Conservation (phyloP, 1,284 basidiomycete genomes). For the Trichosporon sp. region DNA sequence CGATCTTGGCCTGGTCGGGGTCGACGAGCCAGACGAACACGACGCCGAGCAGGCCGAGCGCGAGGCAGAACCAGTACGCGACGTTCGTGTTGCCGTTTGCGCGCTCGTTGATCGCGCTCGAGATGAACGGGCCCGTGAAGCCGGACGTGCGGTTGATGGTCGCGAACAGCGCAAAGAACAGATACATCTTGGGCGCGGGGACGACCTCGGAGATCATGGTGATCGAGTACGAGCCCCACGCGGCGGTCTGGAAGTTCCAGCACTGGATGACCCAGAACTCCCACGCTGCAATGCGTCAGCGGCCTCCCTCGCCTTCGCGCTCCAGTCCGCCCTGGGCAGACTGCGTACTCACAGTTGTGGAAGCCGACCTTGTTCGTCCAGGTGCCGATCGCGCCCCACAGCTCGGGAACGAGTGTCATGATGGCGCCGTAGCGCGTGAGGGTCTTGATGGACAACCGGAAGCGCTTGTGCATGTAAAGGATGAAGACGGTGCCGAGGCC, state of each 20-base stretch:
- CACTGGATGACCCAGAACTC: constrained; percentile 14
- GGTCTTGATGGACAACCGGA: constrained; percentile 12
- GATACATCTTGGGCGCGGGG: constrained; percentile 22
- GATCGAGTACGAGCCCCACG: constrained; percentile 19
- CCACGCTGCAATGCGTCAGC: constrained; percentile 9
- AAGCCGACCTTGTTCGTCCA: constrained; percentile 18
- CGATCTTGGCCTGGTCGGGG: constrained; percentile 23
- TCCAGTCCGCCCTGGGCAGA: too few species aligned
- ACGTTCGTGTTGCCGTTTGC: constrained; percentile 21
- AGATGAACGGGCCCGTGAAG: constrained; percentile 23
- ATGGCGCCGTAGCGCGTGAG: not conserved
- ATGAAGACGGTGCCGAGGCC: constrained; percentile 19
- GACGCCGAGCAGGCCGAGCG: constrained; percentile 14
- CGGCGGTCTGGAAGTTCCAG: constrained; percentile 19
- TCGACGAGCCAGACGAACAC: constrained; percentile 18
- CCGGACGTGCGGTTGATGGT: constrained; percentile 4
- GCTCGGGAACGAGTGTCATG: not conserved
- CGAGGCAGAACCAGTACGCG: constrained; percentile 23
- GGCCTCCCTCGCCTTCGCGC: not conserved
- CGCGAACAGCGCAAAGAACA: constrained; percentile 18
- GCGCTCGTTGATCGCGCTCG: constrained; percentile 20
- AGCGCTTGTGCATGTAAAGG: constrained; percentile 16
- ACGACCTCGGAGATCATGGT: constrained; percentile 25
- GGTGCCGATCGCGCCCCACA: constrained; percentile 21
- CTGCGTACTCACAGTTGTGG: constrained; percentile 20